Evolutionary conservation across 2,329 filamentous ascomycete species (phyloP).

Genomic region (Aspergillus carbonarius): DNA sequence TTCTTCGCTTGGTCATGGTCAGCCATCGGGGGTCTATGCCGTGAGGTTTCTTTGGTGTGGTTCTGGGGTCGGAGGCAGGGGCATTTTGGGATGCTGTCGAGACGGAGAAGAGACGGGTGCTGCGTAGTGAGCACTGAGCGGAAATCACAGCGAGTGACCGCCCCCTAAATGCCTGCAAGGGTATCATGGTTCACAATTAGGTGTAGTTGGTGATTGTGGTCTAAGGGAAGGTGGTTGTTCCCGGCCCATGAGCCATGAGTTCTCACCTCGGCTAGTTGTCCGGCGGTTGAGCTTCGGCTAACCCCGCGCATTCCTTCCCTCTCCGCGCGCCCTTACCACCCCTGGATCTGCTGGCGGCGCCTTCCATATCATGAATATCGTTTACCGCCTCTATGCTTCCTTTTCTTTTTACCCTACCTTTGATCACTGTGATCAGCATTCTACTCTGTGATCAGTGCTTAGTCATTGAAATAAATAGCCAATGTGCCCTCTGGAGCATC

Average conservation of each 20-base stretch:
- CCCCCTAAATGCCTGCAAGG: slow-evolving; percentile 17
- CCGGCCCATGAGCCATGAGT: neutral
- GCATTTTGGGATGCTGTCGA: slow-evolving; percentile 18
- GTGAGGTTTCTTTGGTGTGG: slow-evolving; percentile 24
- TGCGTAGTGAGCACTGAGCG: slow-evolving; percentile 4
- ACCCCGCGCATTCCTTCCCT: slow-evolving; percentile 12
- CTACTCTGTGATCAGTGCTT: neutral
- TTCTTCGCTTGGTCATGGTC: slow-evolving; percentile 62
- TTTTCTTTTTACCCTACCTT: neutral
- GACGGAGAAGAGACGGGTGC: slow-evolving; percentile 23
- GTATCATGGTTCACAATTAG: slow-evolving; percentile 21
- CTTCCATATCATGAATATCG: neutral
- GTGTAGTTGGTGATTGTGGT: slow-evolving; percentile 4
- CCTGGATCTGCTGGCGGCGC: no score
- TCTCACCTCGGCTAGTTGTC: slow-evolving; percentile 1
- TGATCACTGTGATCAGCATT: neutral
- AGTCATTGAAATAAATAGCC: neutral
- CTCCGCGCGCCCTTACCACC: neutral
- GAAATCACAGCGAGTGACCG: slow-evolving; percentile 19
- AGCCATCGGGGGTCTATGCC: slow-evolving; percentile 64
- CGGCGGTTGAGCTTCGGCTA: slow-evolving; percentile 10
- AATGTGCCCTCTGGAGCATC: no score
- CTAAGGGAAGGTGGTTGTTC: slow-evolving; percentile 6
- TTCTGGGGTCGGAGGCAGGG: slow-evolving; percentile 11
- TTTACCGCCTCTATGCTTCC: neutral